Evolutionary conservation across 805 yeast species (phyloP), one percentile per base, ranked within the genome.

Genomic region (Starmerella tilneyi): DNA sequence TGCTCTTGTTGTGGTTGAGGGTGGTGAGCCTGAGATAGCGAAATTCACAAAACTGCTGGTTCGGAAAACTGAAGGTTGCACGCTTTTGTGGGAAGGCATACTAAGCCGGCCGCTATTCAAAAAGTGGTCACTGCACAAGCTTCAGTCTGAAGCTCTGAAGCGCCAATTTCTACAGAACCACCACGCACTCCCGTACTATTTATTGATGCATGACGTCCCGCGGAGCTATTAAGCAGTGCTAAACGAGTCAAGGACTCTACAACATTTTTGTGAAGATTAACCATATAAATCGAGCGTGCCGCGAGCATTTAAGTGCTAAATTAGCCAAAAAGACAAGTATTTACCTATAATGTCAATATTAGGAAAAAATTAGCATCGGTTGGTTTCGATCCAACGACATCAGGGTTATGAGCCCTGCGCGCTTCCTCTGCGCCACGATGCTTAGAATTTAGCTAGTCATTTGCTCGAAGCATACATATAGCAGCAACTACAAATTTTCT

Each of bases 341-440:
- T n/a, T n/a, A n/a, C n/a, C n/a, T n/a, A n/a, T n/a, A n/a, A n/a
- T n/a, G n/a, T n/a, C n/a, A 36, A 42, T 32, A 33, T 48, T 48
- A 57, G 54, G 58, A 69, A 66, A 65, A 63, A 58, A 50, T 21
- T 79, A 80, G 85, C 86, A 82, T 74, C 77, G 83, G 81, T 73
- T 68, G 81, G 88, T 81, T 79, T 80, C 86, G 88, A 80, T 80
- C 88, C 84, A 68, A 73, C 82, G 86, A 78, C 86, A 75, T 80
- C 86, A 79, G 86, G 85, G 88, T 80, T 80, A 80, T 80, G 88
- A 80, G 88, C 88, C 86, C 86, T 77, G 86, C 85, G 84, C 86
- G 86, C 86, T 80, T 79, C 86, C 88, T 49, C 70, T 65, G 69
- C 69, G 69, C 68, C 68, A 64, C 64, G 58, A 44, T 43, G 46